Percentiles rank a stretch among this genome's conserved stretches.
Conservation (phyloP, 1,284 basidiomycete species). For the Austroboletus rostrupii region DNA sequence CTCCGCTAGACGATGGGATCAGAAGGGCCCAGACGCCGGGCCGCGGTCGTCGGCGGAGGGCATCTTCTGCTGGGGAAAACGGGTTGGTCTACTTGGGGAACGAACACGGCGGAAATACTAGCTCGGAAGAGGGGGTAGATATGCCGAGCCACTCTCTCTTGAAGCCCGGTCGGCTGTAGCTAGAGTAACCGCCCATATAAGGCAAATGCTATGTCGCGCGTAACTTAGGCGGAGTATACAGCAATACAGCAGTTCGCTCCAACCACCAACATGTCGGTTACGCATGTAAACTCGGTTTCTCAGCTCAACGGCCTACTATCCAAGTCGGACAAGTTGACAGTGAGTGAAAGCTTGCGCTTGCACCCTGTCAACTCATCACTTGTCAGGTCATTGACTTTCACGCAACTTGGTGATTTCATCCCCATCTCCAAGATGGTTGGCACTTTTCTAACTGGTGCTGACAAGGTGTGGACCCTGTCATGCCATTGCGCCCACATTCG, state of each 20-base stretch:
- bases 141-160: background rate
- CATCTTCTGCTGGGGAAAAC: slow-evolving; percentile 29
- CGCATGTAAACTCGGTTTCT: slow-evolving; percentile 55
- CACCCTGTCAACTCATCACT: no score
- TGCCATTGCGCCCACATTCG: slow-evolving; percentile 69
- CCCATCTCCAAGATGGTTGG: background rate
- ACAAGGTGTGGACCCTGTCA: slow-evolving; percentile 79
- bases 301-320: slow-evolving; percentile 60
- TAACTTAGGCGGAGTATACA: no score
- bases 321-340: slow-evolving; percentile 63
- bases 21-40: slow-evolving; percentile 5
- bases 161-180: background rate
- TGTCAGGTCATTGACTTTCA: slow-evolving; percentile 78
- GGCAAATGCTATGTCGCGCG: no score
- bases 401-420: slow-evolving; percentile 58
- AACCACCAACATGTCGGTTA: slow-evolving; percentile 47
- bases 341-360: slow-evolving; percentile 27
- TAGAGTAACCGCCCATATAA: no score
- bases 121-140: background rate
- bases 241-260: background rate
- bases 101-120: slow-evolving; percentile 2
- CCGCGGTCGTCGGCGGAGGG: slow-evolving; percentile 26
- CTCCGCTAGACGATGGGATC: slow-evolving; percentile 6
- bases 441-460: slow-evolving; percentile 10
- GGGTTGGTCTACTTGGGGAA: slow-evolving; percentile 9